Conservation (phyloP, 495 filamentous ascomycete genomes). For the Bacidia gigantensis region DNA sequence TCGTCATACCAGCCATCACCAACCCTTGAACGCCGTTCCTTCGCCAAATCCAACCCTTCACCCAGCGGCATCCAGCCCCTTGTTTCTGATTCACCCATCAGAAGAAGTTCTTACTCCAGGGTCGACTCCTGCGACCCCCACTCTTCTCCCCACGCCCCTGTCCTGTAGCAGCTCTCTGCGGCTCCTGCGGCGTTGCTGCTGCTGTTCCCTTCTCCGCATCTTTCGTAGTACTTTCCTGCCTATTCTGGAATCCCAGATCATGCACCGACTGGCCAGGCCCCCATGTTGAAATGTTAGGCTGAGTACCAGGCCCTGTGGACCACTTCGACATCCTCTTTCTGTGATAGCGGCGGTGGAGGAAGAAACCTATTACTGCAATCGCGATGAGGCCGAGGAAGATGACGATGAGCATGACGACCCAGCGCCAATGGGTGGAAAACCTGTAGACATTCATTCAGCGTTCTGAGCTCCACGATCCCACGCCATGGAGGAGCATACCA, state of each 20-base stretch:
- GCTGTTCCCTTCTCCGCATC: slow-evolving; percentile 15
- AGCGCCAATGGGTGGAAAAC: slow-evolving; percentile 37
- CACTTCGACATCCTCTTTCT: slow-evolving; percentile 12
- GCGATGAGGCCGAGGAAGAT: slow-evolving; percentile 32
- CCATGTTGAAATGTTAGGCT: slow-evolving; percentile 17
- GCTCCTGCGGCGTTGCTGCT: slow-evolving; percentile 7
- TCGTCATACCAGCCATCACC: too few relatives aligned
- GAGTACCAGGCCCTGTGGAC: slow-evolving; percentile 3
- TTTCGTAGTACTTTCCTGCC: too few relatives aligned
- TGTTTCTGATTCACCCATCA: too few relatives aligned
- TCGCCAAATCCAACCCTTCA: neutral
- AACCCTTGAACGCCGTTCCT: too few relatives aligned
- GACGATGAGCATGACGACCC: slow-evolving; percentile 42
- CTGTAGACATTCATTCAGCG: slow-evolving; percentile 23
- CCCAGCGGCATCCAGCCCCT: neutral
- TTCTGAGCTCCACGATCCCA: too few relatives aligned
- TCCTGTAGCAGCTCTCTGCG: slow-evolving; percentile 1
- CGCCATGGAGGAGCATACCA: too few relatives aligned
- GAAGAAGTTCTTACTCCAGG: neutral
- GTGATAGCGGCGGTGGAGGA: slow-evolving; percentile 37
- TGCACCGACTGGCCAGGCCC: slow-evolving; percentile 19
- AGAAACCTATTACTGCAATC: slow-evolving; percentile 26
- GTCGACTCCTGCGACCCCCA: neutral
- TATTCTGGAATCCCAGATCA: slow-evolving; percentile 9
- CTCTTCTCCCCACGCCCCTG: neutral